Base-by-base conservation (phyloP, 2,329 filamentous ascomycete genomes). In the Tolypocladium tropicale region DNA sequence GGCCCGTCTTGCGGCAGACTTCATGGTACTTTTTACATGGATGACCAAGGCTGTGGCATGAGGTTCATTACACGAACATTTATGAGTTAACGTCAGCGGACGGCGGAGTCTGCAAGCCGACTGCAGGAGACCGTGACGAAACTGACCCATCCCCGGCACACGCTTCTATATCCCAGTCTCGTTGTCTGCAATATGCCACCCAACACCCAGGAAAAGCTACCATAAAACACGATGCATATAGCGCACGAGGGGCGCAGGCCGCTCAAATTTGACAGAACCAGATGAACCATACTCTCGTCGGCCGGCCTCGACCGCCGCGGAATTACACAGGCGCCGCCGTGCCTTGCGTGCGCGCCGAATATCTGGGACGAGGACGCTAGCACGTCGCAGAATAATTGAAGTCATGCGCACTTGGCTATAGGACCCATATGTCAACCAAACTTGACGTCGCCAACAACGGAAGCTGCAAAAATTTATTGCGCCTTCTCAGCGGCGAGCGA, bases 321-420 rank as follows among this genome's bases (percentile, higher is more conserved):
- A 32, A 49, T 32, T 49, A 10, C 36, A 37, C 2, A 32, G 28
- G 9, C 12, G 9, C 46, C 16, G 25, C 28, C 16, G 43, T 48
- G 25, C 25, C 25, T n/a, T 48, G 25, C 3, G 34, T 16, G 5
- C 25, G 9, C 25, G n/a, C 51, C 34, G 46, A 39, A 51, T 39
- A 4, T 41, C 33, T 52, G 36, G 50, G n/a, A 49, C 54, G 18
- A n/a, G 28, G 11, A n/a, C 39, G 23, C 41, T 56, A 52, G 50
- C 54, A 33, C 49, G 54, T 56, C 49, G 28, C 54, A 56, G 50
- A 23, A 18, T 46, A 28, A 39, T 46, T 41, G 41, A 56, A 37
- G 10, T 49, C 46, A 30, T 49, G 28, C 46, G 9, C 14, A 28
- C 25, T 48, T 18, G 43, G 21, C 7, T 16, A 46, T 28, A 7